Evolutionary conservation across 1,139 yeast genomes (phyloP), one percentile per base, ranked within the genome.

Genomic region (Suhomyces bolitotheri): DNA sequence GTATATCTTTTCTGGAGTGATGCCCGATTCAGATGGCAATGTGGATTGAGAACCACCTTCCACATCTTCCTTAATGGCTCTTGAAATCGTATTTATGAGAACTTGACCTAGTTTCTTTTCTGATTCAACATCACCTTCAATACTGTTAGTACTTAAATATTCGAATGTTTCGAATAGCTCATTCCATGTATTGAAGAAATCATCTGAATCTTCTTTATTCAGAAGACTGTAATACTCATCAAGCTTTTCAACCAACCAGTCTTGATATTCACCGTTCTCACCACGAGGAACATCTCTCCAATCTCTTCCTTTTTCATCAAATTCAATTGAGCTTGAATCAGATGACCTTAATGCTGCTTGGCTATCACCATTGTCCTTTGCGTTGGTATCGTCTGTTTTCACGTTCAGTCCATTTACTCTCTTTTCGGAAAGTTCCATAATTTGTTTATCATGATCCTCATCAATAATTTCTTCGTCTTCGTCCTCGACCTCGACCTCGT

Each of bases 211-310:
- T 5, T 39, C 45, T 30, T 54, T 51, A 12, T 51, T 49, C 9
- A 45, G 32, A 8, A 54, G 46, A 7, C 31, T 28, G 7, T 53
- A 50, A 35, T 46, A 55, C 24, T 44, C 40, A 1, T 43, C 39
- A 13, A 52, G 41, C 16, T 46, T 37, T 5, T 47, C 44, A 8
- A 56, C 23, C 50, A 66, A 50, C 46, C 53, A 38, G 4, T 43
- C 44, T n/a, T 42, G 40, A 31, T 42, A 57, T 9, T 48, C 33
- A 3, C 55, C 54, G 49, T 82, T 82, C 2, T 60, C 62, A 2
- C 78, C 85, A 31, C 87, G 59, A 1, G 85, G 83, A 5, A 78
- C 64, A 55, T 81, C 89, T 45, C 85, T 62, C 86, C 88, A 80
- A 53, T 81, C 89, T 29, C 76, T 63, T 0, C 85, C 86, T 33